phyloP scores from a whole-genome alignment of 805 yeast genomes.

The Kazachstania africana region DNA sequence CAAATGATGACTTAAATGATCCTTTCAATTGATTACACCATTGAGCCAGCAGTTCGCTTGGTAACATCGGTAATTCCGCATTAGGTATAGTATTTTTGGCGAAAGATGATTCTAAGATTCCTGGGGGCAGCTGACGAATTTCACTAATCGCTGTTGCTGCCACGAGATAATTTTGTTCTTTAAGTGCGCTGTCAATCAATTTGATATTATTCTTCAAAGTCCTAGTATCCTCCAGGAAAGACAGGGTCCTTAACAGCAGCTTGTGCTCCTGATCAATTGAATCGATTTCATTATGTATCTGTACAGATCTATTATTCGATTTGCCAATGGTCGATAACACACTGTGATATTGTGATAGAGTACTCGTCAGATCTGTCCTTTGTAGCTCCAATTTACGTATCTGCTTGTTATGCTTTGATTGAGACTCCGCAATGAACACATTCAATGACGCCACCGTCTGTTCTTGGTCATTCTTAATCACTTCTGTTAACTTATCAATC shows the following conservation, averaged over 20 bases:
- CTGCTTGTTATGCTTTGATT: constrained; percentile 13
- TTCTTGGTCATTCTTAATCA: constrained; percentile 12
- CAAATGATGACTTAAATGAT: constrained; percentile 52
- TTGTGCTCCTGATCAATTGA: constrained; percentile 58
- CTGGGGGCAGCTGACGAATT: constrained; percentile 43
- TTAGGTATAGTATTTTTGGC: constrained; percentile 80
- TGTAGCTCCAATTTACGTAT: constrained; percentile 42
- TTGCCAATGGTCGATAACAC: constrained; percentile 41
- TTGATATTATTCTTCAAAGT: constrained; percentile 53
- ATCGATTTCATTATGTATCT: constrained; percentile 59
- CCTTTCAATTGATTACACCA: constrained; percentile 51
- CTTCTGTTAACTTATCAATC: constrained; percentile 14
- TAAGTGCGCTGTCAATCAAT: constrained; percentile 58
- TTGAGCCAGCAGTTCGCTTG: constrained; percentile 39
- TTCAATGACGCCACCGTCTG: constrained; percentile 10
- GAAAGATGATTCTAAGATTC: constrained; percentile 52
- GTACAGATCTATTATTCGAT: constrained; percentile 54
- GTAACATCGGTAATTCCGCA: constrained; percentile 71
- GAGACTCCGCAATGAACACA: constrained; percentile 13
- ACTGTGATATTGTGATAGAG: constrained; percentile 45
- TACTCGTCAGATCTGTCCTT: constrained; percentile 51
- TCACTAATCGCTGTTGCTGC: constrained; percentile 60
- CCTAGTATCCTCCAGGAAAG: constrained; percentile 55
- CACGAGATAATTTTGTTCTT: constrained; percentile 52
- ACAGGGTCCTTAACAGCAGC: constrained; percentile 48